phyloP scores from a whole-genome alignment of 169 alveolate genomes.

The Theileria parva region DNA sequence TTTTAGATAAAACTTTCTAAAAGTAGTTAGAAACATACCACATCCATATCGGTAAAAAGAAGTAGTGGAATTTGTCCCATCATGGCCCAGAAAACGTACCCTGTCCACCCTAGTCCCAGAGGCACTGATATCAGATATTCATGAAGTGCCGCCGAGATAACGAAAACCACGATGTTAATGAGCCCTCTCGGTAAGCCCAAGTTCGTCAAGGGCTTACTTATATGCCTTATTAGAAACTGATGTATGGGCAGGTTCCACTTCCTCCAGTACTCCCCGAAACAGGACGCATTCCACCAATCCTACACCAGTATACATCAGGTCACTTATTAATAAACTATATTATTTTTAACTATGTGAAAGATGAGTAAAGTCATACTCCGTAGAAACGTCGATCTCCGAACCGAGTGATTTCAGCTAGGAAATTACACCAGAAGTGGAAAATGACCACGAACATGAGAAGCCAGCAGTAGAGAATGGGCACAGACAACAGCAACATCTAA shows the following conservation, averaged over 20 bases:
- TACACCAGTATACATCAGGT: background rate
- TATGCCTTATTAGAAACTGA: conserved; percentile 89
- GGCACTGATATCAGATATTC: conserved; percentile 88
- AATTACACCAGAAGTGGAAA: conserved; percentile 91
- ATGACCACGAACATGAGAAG: conserved; percentile 84
- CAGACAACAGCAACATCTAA: conserved; percentile 84
- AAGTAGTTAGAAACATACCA: conserved; percentile 42
- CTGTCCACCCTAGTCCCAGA: conserved; percentile 88
- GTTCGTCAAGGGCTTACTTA: conserved; percentile 88
- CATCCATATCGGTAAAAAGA: conserved; percentile 58
- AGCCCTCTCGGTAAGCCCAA: conserved; percentile 77
- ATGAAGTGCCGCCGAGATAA: conserved; percentile 86
- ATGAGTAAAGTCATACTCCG: conserved; percentile 57
- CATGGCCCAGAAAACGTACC: conserved; percentile 82
- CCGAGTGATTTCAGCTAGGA: conserved; percentile 90
- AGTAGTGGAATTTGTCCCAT: conserved; percentile 78
- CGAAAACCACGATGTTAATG: conserved; percentile 78
- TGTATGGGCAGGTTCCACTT: conserved; percentile 95
- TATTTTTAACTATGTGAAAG: background rate
- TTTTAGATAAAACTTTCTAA: background rate
- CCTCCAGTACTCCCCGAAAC: conserved; percentile 90
- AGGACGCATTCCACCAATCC: conserved; percentile 95
- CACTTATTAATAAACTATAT: no score
- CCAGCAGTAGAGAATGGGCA: conserved; percentile 92
- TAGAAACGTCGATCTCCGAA: conserved; percentile 93